A percentile compares a stretch with the other conserved stretches of the same genome.
Conservation (phyloP, 1,139 yeast species). For the Debaryomyces sp. region DNA sequence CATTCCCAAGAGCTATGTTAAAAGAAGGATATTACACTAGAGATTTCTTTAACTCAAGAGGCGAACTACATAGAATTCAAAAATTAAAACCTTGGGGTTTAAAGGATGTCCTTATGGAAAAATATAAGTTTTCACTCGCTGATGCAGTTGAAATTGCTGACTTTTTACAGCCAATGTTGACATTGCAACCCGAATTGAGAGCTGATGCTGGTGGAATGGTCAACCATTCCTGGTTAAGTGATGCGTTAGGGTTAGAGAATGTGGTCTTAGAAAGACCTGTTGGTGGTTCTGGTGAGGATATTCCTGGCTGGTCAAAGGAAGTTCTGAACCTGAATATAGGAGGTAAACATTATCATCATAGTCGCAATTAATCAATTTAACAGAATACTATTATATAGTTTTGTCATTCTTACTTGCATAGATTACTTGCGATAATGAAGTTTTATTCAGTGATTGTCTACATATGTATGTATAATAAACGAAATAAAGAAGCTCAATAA, state of each 20-base stretch:
- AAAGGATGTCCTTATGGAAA: conserved; percentile 48
- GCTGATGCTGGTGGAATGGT: conserved; percentile 85
- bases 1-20: conserved; percentile 45
- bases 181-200: conserved; percentile 65
- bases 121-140: conserved; percentile 62
- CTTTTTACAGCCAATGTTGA: conserved; percentile 74
- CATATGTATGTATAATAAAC: not conserved
- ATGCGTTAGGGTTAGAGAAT: conserved; percentile 61
- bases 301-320: conserved; percentile 70
- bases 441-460: not conserved
- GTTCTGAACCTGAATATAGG: conserved; percentile 17
- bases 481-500: not conserved
- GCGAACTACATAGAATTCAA: conserved; percentile 60
- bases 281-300: conserved; percentile 70
- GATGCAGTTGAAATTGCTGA: conserved; percentile 61
- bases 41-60: conserved; percentile 51
- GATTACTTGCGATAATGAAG: not conserved
- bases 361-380: not conserved
- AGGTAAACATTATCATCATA: conserved; percentile 10
- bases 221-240: conserved; percentile 76
- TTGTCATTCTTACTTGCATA: not conserved
- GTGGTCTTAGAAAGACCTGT: conserved; percentile 58
- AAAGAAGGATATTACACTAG: conserved; percentile 47
- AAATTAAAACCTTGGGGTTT: conserved; percentile 54
- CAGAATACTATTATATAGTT: not conserved